Evolutionary conservation across 257 asterid species (phyloP), one percentile per base, ranked within the genome.

Genomic region (Eustoma russellianum): DNA sequence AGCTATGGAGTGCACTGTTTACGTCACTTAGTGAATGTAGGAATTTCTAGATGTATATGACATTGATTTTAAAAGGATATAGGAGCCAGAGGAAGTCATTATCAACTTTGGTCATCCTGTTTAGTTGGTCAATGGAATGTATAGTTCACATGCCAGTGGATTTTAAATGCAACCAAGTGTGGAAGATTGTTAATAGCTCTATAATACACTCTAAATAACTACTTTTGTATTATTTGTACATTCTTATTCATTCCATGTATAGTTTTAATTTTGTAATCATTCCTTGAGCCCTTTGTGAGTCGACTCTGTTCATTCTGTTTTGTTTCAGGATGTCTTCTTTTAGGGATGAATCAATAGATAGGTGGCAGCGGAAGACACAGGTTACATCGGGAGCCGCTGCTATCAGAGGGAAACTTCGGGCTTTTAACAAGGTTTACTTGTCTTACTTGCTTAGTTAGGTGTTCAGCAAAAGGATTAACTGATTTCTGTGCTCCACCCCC

Each of bases 331-430:
- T 85, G 86, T 74, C 81, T 60, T 56, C 83, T 41, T 92, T 75
- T 74, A 83, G 94, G 80, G 77, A 92, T 66, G 83, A 82, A 64
- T 79, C 97, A 13, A 77, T 88, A 60, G 97, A 92, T 78, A 88
- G 83, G 77, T 92, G 98, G 98, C 98, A 92, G 57, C 74, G 95
- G 60, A 92, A 88, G 81, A 74, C 95, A 65, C 94, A 87, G 64
- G 90, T 92, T 70, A 82, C 95, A 33, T 82, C 93, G 55, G 98
- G 97, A 63, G 95, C 90, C 59, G 97, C 98, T 53, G 96, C 94
- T 46, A 71, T 92, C 59, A 92, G 79, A 72, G 90, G 86, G 71
- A 88, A 83, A 75, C 63, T 92, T 66, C 93, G 85, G 48, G 98
- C 98, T 65, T 92, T 92, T 57, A 92, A 92, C 77, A 97, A 91